phyloP scores from a whole-genome alignment of 192 early-diverging fungal genomes.

The Cladochytrium replicatum region DNA sequence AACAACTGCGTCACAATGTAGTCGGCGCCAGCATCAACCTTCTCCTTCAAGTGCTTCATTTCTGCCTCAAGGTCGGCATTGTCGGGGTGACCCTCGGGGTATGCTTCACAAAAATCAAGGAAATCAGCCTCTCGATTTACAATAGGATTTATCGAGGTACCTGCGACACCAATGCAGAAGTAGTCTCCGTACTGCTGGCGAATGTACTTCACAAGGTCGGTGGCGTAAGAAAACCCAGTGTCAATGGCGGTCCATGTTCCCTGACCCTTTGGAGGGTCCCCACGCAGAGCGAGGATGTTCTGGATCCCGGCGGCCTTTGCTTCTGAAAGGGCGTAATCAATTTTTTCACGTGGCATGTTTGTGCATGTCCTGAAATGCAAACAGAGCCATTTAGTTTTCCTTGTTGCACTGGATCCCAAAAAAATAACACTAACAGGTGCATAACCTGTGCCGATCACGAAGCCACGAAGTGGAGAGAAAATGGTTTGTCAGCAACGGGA shows the following conservation, averaged over 20 bases:
- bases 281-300: slow-evolving; percentile 93
- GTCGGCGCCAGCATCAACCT: slow-evolving; percentile 88
- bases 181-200: slow-evolving; percentile 80
- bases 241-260: slow-evolving; percentile 72
- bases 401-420: no score
- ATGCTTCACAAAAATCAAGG: slow-evolving; percentile 13
- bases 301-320: slow-evolving; percentile 90
- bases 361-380: slow-evolving; percentile 84
- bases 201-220: slow-evolving; percentile 87
- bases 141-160: no score
- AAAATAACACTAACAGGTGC: slow-evolving; percentile 56
- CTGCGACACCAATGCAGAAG: slow-evolving; percentile 94
- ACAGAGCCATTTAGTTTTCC: no score
- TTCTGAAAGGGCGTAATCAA: slow-evolving; percentile 73
- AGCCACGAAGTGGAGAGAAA: no score
- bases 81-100: slow-evolving; percentile 90
- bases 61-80: slow-evolving; percentile 66
- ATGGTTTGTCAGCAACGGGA: no score
- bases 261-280: slow-evolving; percentile 82
- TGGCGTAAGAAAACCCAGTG: slow-evolving; percentile 77
- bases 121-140: not conserved
- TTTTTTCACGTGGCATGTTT: slow-evolving; percentile 85
- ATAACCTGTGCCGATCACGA: no score
- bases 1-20: slow-evolving; percentile 92
- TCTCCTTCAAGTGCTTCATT: slow-evolving; percentile 69